Conservation (phyloP, 2,329 filamentous ascomycete genomes). For the Phoma herbarum region DNA sequence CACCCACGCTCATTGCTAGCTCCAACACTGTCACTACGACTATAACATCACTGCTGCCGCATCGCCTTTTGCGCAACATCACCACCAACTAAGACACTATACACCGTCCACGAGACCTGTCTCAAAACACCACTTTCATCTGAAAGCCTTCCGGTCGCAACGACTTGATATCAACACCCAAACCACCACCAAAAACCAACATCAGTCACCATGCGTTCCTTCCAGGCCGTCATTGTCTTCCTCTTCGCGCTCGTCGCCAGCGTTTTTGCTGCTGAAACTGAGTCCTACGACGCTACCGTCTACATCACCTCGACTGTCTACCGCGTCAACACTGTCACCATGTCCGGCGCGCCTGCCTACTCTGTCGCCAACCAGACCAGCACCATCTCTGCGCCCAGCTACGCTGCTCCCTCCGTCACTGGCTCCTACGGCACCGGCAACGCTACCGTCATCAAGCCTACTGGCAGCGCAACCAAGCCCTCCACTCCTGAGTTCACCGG, state of each 20-base stretch:
- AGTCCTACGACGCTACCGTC: conserved; percentile 47
- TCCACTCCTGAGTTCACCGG: conserved; percentile 40
- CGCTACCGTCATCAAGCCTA: conserved; percentile 31
- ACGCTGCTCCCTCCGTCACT: conserved; percentile 22
- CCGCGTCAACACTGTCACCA: conserved; percentile 51
- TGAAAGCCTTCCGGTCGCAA: conserved; percentile 11
- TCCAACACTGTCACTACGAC: conserved; percentile 21
- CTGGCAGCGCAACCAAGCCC: conserved; percentile 25
- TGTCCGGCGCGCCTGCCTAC: conserved; percentile 38
- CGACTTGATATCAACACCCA: conserved; percentile 3
- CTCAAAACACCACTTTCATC: conserved; percentile 8
- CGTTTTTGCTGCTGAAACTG: conserved; percentile 38
- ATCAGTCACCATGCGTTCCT: conserved; percentile 46
- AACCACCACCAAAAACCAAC: conserved; percentile 19
- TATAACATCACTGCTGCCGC: conserved; percentile 27
- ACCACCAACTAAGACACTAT: conserved; percentile 18
- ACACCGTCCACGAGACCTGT: conserved; percentile 11
- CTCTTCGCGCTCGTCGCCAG: conserved; percentile 47
- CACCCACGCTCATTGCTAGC: conserved; percentile 30
- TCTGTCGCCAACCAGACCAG: conserved; percentile 44
- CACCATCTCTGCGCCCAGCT: conserved; percentile 37
- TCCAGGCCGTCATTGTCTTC: conserved; percentile 46
- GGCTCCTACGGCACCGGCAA: conserved; percentile 29
- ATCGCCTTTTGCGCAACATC: conserved; percentile 14
- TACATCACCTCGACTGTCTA: conserved; percentile 51